Base-by-base conservation (phyloP, 2,329 filamentous ascomycete species). In the Penicillium sp. region DNA sequence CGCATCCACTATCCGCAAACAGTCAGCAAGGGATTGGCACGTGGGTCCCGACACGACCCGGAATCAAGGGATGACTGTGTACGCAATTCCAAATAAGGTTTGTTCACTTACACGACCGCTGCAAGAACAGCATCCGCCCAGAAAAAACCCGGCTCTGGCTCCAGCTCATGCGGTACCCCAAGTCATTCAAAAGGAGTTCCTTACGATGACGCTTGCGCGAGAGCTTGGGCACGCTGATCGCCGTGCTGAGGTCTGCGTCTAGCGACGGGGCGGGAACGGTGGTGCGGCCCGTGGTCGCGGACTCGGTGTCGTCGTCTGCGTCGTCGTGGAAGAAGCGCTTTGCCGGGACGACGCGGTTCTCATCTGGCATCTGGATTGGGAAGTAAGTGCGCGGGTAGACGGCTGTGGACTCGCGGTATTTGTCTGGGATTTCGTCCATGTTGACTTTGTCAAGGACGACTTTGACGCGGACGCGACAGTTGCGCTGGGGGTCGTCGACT, bases 161-260 rank as follows among this genome's bases (percentile, higher is more conserved):
- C 93, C 94, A 99, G 45, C 90, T 92, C 89, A 99, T 95, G 44
- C 93, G 86, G 72, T 95, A 96, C 2, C 92, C 93, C 43, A 97
- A 78, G 68, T 97, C 92, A 69, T 97, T 97, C 57, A 97, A 78
- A 45, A 90, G 85, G n/a, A 94, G 86, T 71, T 97, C 93, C 76
- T 90, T 94, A 46, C 81, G 83, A 46, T 91, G 85, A 62, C 85
- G 83, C 42, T 80, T 78, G 67, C 84, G 86, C 46, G 86, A 86
- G 72, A 92, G 86, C 54, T 86, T 82, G 24, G 92, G 91, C 39
- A 95, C 87, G 1, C 86, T 83, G 36, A 95, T 80, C 67, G 91
- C 87, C 18, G 82, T 82, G 38, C 11, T 18, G n/a, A 40, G n/a
- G 56, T 92, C 88, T n/a, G 88, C 89, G 61, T 93, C 89, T 39